Conservation (phyloP, 1,139 yeast genomes). For the Candida anutae region DNA sequence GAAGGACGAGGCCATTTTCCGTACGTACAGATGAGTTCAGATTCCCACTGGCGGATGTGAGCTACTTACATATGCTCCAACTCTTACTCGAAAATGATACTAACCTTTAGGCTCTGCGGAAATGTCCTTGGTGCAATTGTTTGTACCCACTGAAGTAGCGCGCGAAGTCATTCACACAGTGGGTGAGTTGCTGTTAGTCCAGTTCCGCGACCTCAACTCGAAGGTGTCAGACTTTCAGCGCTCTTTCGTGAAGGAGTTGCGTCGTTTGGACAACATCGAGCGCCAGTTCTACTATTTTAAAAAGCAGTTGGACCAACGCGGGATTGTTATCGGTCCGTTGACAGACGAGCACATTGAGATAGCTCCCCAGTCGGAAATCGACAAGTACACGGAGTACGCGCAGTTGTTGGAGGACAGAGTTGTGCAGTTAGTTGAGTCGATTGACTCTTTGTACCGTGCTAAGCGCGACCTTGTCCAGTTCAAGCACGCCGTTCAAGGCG, state of each 20-base stretch:
- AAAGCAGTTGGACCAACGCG: constrained; percentile 40
- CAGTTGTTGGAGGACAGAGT: constrained; percentile 41
- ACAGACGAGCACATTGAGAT: constrained; percentile 36
- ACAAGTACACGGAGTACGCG: constrained; percentile 64
- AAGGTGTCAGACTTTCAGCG: constrained; percentile 68
- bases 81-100: constrained; percentile 5
- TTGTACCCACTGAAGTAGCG: constrained; percentile 63
- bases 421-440: constrained; percentile 31
- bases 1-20: constrained; percentile 65
- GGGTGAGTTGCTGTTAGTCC: constrained; percentile 57
- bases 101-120: constrained; percentile 56
- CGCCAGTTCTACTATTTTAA: constrained; percentile 52
- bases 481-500: constrained; percentile 44
- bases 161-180: constrained; percentile 58
- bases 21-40: constrained; percentile 32
- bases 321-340: constrained; percentile 34
- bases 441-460: constrained; percentile 25
- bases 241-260: constrained; percentile 59
- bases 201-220: constrained; percentile 63
- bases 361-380: constrained; percentile 59
- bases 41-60: neutral
- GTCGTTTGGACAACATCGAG: constrained; percentile 61
- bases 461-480: constrained; percentile 32
- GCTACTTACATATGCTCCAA: neutral
- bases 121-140: constrained; percentile 68